phyloP scores from a whole-genome alignment of 2,329 filamentous ascomycete species.

The Cercospora brassicicola region DNA sequence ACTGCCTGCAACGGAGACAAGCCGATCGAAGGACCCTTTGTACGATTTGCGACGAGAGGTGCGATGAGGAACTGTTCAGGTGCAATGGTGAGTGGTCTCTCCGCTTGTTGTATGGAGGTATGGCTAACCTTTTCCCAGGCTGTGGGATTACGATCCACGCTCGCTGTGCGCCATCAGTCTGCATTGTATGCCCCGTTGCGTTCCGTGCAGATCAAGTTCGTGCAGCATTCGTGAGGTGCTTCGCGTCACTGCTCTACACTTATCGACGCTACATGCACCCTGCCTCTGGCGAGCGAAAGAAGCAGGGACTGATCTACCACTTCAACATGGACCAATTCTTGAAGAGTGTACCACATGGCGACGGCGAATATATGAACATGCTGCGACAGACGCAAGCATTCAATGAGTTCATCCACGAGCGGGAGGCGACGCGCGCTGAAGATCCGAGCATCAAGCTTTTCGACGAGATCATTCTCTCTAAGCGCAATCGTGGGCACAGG shows the following conservation, averaged over 20 bases:
- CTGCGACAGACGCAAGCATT: slow-evolving; percentile 65
- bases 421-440: slow-evolving; percentile 62
- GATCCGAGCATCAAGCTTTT: slow-evolving; percentile 72
- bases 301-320: slow-evolving; percentile 60
- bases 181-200: slow-evolving; percentile 63
- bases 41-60: slow-evolving; percentile 73
- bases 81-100: slow-evolving; percentile 56
- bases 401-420: slow-evolving; percentile 76
- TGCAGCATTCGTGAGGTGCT: slow-evolving; percentile 67
- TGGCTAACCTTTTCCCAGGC: slow-evolving; percentile 42
- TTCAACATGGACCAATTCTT: slow-evolving; percentile 69
- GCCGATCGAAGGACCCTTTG: slow-evolving; percentile 64
- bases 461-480: slow-evolving; percentile 80
- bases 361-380: slow-evolving; percentile 63
- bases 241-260: slow-evolving; percentile 68
- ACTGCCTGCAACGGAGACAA: slow-evolving; percentile 69
- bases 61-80: slow-evolving; percentile 71
- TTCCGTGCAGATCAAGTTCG: slow-evolving; percentile 67
- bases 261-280: slow-evolving; percentile 64
- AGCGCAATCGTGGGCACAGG: slow-evolving; percentile 67
- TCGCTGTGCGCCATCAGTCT: slow-evolving; percentile 60
- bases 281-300: slow-evolving; percentile 61
- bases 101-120: not conserved
- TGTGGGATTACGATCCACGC: slow-evolving; percentile 60
- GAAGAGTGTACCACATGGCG: slow-evolving; percentile 63